phyloP scores from a whole-genome alignment of 352 stramenopile species.

The Phytophthora kernoviae region DNA sequence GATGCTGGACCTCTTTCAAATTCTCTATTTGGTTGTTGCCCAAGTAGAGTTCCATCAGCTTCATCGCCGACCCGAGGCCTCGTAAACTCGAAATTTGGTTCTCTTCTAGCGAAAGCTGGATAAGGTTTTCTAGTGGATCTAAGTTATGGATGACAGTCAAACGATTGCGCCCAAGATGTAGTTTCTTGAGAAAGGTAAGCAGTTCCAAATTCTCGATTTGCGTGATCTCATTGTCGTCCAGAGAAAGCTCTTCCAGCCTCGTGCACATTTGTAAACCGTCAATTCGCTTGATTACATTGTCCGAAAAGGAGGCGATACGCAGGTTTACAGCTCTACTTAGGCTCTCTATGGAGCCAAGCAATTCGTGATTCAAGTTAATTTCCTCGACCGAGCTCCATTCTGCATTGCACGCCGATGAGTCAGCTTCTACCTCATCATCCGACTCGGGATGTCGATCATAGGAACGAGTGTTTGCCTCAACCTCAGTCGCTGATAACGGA shows the following conservation, averaged over 20 bases:
- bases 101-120: constrained; percentile 84
- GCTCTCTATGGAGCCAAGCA: constrained; percentile 61
- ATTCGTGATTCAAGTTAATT: constrained; percentile 61
- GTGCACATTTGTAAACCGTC: constrained; percentile 55
- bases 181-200: constrained; percentile 66
- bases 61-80: constrained; percentile 58
- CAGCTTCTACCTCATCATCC: constrained; percentile 22
- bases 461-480: background rate
- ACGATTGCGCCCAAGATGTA: constrained; percentile 82
- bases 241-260: constrained; percentile 72
- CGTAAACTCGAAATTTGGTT: constrained; percentile 81
- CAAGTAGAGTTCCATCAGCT: constrained; percentile 90
- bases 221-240: constrained; percentile 82
- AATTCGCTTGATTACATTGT: constrained; percentile 75
- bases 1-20: constrained; percentile 78
- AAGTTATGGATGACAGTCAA: constrained; percentile 69
- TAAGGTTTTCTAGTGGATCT: constrained; percentile 63
- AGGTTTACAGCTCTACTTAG: constrained; percentile 62
- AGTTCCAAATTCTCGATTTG: constrained; percentile 67
- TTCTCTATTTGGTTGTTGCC: constrained; percentile 84
- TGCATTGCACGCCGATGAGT: constrained; percentile 2
- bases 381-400: constrained; percentile 70
- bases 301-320: constrained; percentile 59
- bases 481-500: constrained; percentile 11
- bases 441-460: constrained; percentile 29